A percentile compares a stretch with the other conserved stretches of the same genome.
phyloP scores from a whole-genome alignment of 352 stramenopile genomes.

The Pythium rishiriense region DNA sequence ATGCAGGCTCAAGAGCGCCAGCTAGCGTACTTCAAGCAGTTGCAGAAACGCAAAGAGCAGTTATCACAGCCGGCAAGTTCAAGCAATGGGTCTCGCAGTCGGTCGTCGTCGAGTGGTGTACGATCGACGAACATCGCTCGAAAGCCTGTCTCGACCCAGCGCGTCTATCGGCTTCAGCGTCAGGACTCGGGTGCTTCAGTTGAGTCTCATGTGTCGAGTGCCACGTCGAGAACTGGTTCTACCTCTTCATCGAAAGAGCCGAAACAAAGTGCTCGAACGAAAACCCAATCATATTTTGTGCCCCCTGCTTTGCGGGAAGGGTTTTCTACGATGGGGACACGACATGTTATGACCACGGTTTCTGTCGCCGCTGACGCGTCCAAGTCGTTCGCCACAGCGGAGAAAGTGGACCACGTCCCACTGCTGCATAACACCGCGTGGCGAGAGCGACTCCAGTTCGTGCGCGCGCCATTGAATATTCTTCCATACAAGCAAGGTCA shows the following conservation, averaged over 20 bases:
- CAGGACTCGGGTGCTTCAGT: constrained; percentile 7
- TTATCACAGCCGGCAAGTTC: neutral
- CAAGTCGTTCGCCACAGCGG: neutral
- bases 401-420: constrained; percentile 13
- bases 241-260: neutral
- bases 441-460: constrained; percentile 26
- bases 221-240: neutral
- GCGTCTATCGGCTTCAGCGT: constrained; percentile 2
- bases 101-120: neutral
- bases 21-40: constrained; percentile 38
- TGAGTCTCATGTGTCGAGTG: constrained; percentile 3
- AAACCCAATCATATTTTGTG: neutral
- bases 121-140: constrained; percentile 1
- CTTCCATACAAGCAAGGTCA: constrained; percentile 1
- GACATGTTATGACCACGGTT: constrained; percentile 21
- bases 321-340: constrained; percentile 8
- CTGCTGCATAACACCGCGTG: constrained; percentile 31
- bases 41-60: constrained; percentile 31
- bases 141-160: constrained; percentile 6
- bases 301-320: constrained; percentile 11
- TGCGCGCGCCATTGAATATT: constrained; percentile 31
- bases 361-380: constrained; percentile 3
- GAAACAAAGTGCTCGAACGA: neutral
- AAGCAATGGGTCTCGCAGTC: neutral
- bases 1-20: constrained; percentile 53